Conservation (phyloP, 176 grass and related monocot species). For the Oryza meridionalis region DNA sequence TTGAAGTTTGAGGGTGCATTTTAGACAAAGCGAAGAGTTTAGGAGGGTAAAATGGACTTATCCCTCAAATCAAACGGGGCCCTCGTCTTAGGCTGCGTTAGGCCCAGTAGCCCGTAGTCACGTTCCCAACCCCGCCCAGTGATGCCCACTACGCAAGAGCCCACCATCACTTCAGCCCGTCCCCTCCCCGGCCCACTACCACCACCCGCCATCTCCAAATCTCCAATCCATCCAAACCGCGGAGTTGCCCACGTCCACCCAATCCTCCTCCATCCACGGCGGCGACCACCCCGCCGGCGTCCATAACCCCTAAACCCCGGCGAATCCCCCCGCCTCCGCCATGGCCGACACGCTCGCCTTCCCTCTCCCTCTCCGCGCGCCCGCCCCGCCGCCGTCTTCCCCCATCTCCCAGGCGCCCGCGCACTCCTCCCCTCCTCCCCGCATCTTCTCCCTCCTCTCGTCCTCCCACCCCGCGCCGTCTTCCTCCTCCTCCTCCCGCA, state of each 20-base stretch:
- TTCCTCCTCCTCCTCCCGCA: conserved; percentile 36
- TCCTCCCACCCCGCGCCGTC: conserved; percentile 38
- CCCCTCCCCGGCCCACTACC: too few species aligned
- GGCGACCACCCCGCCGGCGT: background rate
- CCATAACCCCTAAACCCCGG: conserved; percentile 10
- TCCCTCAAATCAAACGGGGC: too few species aligned
- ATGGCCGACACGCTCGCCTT: conserved; percentile 64
- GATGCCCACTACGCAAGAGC: too few species aligned
- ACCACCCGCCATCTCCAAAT: too few species aligned
- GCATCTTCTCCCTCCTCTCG: conserved; percentile 52
- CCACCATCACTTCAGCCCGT: too few species aligned
- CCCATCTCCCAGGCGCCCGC: conserved; percentile 8
- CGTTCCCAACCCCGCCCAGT: too few species aligned
- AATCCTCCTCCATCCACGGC: conserved; percentile 21
- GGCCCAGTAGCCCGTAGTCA: too few species aligned
- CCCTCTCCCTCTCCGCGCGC: conserved; percentile 42
- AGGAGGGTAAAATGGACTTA: too few species aligned
- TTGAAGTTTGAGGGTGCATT: too few species aligned
- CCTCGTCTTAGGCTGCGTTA: too few species aligned
- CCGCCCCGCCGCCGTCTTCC: conserved; percentile 38
- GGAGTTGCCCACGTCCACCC: background rate
- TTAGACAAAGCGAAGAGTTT: too few species aligned
- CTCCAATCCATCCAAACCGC: too few species aligned
- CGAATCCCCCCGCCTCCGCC: background rate
- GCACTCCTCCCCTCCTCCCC: conserved; percentile 39